Percentiles rank a stretch among this genome's conserved stretches.
phyloP scores from a whole-genome alignment of 1,284 basidiomycete genomes.

The Cryptococcus wingfieldii region DNA sequence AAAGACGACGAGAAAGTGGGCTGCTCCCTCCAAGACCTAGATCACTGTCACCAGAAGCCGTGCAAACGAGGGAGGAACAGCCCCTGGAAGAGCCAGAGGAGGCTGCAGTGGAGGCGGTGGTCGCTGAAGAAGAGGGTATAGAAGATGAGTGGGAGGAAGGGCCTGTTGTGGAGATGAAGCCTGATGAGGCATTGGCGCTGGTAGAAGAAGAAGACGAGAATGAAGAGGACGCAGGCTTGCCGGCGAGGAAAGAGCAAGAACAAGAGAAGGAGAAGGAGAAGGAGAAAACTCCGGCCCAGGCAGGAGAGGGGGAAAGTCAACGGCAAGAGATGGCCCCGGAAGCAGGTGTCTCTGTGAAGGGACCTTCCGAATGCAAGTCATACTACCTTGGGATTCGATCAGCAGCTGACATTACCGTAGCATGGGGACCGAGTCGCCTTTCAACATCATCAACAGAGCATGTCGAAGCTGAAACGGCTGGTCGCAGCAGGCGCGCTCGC shows the following conservation, averaged over 20 bases:
- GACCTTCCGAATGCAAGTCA: not conserved
- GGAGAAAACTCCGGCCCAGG: not conserved
- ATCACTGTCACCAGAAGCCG: conserved; percentile 6
- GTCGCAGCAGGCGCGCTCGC: conserved; percentile 62
- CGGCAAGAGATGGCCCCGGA: no score
- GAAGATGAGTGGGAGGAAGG: conserved; percentile 15
- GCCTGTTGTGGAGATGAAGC: conserved; percentile 6
- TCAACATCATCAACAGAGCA: not conserved
- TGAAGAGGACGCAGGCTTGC: not conserved
- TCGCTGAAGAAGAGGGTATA: not conserved
- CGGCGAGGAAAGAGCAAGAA: not conserved
- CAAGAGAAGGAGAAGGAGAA: not conserved
- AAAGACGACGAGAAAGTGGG: conserved; percentile 25
- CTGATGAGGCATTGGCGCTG: conserved; percentile 2
- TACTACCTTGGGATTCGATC: not conserved
- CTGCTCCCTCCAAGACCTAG: conserved; percentile 11
- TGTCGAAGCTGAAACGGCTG: conserved; percentile 14
- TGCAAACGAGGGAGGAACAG: not conserved
- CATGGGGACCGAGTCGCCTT: not conserved
- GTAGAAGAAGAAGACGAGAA: not conserved
- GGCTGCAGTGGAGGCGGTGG: not conserved
- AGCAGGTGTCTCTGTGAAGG: not conserved
- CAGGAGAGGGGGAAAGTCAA: not conserved
- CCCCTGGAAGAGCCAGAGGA: not conserved
- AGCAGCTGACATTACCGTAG: not conserved